phyloP scores from a whole-genome alignment of 257 asterid genomes.

The Nicotiana tomentosiformis region DNA sequence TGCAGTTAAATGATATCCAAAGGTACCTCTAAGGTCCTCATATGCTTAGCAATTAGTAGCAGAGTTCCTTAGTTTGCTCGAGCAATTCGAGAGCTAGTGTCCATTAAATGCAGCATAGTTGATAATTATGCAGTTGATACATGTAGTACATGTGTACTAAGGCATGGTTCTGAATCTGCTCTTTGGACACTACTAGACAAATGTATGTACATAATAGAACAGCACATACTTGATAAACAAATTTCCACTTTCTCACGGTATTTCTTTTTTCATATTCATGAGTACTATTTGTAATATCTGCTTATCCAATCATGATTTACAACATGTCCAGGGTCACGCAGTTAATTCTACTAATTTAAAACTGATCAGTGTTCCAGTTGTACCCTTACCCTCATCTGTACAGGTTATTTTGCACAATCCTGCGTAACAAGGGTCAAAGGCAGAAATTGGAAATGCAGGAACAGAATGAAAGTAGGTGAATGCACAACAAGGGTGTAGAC shows the following conservation, averaged over 20 bases:
- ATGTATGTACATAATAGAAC: not conserved
- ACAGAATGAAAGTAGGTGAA: not conserved
- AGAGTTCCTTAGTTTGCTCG: not conserved
- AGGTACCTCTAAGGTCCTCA: not conserved
- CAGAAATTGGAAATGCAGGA: not conserved
- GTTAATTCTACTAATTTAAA: not conserved
- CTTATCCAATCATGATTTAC: not conserved
- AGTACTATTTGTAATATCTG: not conserved
- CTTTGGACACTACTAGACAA: not conserved
- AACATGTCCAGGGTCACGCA: not conserved
- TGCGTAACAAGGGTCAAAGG: not conserved
- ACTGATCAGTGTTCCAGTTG: not conserved
- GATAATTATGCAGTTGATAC: conserved; percentile 1
- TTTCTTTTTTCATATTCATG: not conserved
- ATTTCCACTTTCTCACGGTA: not conserved
- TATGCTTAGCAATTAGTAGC: not conserved
- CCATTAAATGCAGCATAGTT: not conserved
- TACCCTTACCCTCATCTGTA: not conserved
- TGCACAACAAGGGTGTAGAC: not conserved
- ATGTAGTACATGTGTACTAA: not conserved
- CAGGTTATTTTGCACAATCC: not conserved
- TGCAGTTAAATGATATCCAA: not conserved
- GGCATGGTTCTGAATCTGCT: not conserved
- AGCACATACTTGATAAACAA: not conserved
- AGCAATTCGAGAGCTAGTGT: not conserved